These are phyloP conservation scores for Earliella scabrosa DNA, from an alignment of 1,284 basidiomycete species.

Conservation along the genomic window DNA sequence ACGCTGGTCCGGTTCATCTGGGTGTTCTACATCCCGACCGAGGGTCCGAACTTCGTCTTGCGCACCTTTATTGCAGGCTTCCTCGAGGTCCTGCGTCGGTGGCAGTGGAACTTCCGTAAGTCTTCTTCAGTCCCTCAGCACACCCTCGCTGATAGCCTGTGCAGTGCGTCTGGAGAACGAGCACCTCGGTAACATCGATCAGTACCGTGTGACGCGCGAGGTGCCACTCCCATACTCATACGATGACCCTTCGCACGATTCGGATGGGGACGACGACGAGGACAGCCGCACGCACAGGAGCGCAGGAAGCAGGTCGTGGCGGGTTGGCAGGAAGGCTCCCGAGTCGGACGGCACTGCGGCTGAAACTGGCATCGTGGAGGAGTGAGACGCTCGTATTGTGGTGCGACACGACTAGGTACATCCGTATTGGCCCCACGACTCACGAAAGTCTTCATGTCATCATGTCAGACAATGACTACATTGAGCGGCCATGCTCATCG, in stretches of 20 bases:
- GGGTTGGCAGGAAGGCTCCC: constrained; percentile 12
- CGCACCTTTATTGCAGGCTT: constrained; percentile 74
- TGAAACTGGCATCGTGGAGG: constrained; percentile 6
- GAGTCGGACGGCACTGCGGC: constrained; percentile 6
- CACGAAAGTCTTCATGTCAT: no score
- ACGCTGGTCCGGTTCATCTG: constrained; percentile 81
- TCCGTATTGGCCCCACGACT: no score
- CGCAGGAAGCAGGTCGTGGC: constrained; percentile 30
- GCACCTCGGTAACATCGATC: constrained; percentile 84
- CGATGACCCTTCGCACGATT: constrained; percentile 43
- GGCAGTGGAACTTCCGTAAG: constrained; percentile 92
- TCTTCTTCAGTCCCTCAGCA: not conserved
- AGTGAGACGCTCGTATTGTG: no score
- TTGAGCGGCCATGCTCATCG: no score
- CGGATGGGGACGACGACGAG: constrained; percentile 42
- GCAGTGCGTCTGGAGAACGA: constrained; percentile 85
- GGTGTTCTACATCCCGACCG: constrained; percentile 75
- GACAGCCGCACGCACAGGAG: constrained; percentile 34
- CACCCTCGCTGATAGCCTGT: not conserved
- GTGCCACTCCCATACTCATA: constrained; percentile 77
- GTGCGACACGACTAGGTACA: no score
- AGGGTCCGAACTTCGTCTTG: constrained; percentile 53
- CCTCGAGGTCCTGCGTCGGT: constrained; percentile 81
- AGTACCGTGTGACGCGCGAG: constrained; percentile 82
- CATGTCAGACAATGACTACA: no score